Evolutionary conservation across 2,329 filamentous ascomycete genomes (phyloP).

Genomic region (Pseudogymnoascus pannorum): DNA sequence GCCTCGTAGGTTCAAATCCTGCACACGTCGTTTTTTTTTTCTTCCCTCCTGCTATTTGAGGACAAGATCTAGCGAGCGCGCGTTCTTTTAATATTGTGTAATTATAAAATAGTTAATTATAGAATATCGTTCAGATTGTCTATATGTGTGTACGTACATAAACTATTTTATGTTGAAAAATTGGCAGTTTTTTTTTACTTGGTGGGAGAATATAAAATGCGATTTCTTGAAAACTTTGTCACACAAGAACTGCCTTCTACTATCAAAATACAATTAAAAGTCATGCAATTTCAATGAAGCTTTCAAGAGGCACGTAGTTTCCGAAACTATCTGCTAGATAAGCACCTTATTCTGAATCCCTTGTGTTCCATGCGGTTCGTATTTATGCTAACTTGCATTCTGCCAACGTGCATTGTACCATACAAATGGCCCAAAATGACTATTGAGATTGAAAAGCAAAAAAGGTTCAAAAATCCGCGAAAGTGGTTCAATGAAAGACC

Average conservation of each 20-base stretch:
- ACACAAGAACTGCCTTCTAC: no score
- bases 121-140: not conserved
- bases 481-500: not conserved
- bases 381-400: not conserved
- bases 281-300: not conserved
- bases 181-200: no score
- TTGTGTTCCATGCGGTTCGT: not conserved
- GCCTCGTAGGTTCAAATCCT: no score
- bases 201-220: not conserved
- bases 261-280: no score
- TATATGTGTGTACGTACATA: not conserved
- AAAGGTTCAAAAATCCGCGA: not conserved
- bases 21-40: no score
- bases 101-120: no score
- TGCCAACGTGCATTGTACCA: constrained; percentile 7
- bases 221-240: no score
- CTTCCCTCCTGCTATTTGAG: no score
- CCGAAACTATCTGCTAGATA: not conserved
- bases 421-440: constrained; percentile 7
- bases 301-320: not conserved
- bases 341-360: constrained; percentile 6
- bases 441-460: constrained; percentile 7
- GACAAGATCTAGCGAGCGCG: no score
- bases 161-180: no score
- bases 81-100: no score